Percentiles rank a stretch among this genome's conserved stretches.
These are phyloP conservation scores for Paecilomyces sp. DNA, from an alignment of 2,329 filamentous ascomycete species.

Conservation along the genomic window DNA sequence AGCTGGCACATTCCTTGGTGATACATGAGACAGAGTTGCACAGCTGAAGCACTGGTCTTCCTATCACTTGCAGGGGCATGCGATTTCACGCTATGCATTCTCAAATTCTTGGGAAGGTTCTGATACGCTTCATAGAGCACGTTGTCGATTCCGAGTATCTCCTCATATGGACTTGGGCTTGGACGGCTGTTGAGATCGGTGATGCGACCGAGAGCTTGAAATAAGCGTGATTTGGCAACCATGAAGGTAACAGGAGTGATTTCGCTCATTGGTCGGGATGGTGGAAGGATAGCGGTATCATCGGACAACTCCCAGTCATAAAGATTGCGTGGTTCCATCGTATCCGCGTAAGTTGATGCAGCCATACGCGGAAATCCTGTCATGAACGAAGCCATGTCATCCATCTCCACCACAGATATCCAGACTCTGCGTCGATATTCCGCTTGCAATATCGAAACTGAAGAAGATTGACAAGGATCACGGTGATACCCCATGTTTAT, in stretches of 20 bases:
- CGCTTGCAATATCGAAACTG: slow-evolving; percentile 25
- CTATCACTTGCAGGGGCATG: neutral
- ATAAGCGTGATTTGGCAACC: neutral
- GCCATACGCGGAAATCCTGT: slow-evolving; percentile 34
- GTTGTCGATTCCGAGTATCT: neutral
- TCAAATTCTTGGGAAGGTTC: neutral
- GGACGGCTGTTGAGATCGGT: neutral
- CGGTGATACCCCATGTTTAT: slow-evolving; percentile 38
- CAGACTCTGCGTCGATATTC: slow-evolving; percentile 30
- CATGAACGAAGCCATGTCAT: slow-evolving; percentile 37
- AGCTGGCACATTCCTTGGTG: neutral
- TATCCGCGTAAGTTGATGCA: slow-evolving; percentile 29
- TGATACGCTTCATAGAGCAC: neutral
- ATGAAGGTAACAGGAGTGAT: neutral
- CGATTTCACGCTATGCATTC: slow-evolving; percentile 1
- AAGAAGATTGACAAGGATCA: slow-evolving; percentile 24
- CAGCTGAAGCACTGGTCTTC: neutral
- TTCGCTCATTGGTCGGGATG: slow-evolving; percentile 14
- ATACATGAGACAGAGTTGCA: neutral
- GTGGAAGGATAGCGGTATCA: slow-evolving; percentile 20
- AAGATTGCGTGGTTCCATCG: slow-evolving; percentile 33
- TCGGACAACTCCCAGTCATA: slow-evolving; percentile 36
- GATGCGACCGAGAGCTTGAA: neutral
- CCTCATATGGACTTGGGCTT: neutral
- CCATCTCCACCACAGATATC: slow-evolving; percentile 36